Base-by-base conservation (phyloP, 1,284 basidiomycete genomes). In the Cryptococcus amylolentus region DNA sequence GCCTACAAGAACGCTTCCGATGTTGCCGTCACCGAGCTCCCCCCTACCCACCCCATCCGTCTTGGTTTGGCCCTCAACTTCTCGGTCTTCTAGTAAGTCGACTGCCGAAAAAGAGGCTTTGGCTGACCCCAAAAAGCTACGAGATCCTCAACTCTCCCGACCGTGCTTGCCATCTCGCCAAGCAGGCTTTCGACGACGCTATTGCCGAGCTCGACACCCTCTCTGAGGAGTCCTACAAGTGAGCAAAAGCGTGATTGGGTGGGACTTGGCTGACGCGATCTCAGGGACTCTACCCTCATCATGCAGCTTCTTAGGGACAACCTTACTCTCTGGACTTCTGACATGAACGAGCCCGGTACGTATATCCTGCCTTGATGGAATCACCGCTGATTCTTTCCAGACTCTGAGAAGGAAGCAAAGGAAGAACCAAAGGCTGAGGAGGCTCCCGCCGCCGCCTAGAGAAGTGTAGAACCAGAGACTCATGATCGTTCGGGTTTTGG, bases 1-100 rank as follows among this genome's bases (percentile, higher is more conserved):
- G 93, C 95, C 55, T 98, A 98, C 89, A 98, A 98, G 88, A 90
- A 91, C 65, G 95, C 95, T 56, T 97, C 94, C 54, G 94, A 98
- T 69, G 94, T 98, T 78, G 95, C 95, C 68, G 88, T 95, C 68
- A 95, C 89, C 53, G 94, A 98, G 82, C 88, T 98, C 51, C 93
- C 95, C 43, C 96, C 95, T 28, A 98, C 95, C 70, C 96, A 98
- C 84, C 95, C 95, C 69, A 98, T 98, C 81, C 93, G 95, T 77
- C 90, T 98, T 65, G 95, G 95, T 81, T 90, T 98, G 57, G 96
- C 95, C 50, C 85, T 98, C 76, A 98, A 98, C 87, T 98, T 98
- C 86, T 97, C 93, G 62, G 95, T 98, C 59, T 98, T 98, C 85
- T 98, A 98, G 74, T 76, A 60, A 61, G 72, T 70, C n/a, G 18